phyloP scores from a whole-genome alignment of 345 rosid species.

The Laguncularia racemosa region DNA sequence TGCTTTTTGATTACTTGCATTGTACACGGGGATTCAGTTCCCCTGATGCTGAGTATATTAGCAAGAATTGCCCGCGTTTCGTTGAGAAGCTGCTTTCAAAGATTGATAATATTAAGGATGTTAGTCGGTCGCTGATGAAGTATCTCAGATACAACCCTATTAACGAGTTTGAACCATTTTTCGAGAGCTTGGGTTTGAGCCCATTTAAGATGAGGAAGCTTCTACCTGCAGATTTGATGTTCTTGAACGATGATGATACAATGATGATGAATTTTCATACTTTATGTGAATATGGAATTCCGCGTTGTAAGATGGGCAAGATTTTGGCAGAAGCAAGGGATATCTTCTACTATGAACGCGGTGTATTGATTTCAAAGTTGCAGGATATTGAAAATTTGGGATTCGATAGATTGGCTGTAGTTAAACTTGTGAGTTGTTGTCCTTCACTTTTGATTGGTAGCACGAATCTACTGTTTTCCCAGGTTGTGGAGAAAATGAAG shows the following conservation, averaged over 20 bases:
- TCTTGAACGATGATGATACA: constrained; percentile 42
- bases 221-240: constrained; percentile 44
- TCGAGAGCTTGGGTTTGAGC: constrained; percentile 77
- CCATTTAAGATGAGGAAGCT: constrained; percentile 32
- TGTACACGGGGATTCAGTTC: constrained; percentile 47
- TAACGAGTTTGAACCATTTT: constrained; percentile 79
- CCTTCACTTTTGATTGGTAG: constrained; percentile 45
- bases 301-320: constrained; percentile 60
- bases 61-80: constrained; percentile 66
- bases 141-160: constrained; percentile 72
- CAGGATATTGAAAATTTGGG: constrained; percentile 52
- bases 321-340: constrained; percentile 53
- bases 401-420: constrained; percentile 39
- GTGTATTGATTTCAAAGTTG: constrained; percentile 39
- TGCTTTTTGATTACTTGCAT: constrained; percentile 73
- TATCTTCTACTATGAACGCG: constrained; percentile 40
- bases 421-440: constrained; percentile 53
- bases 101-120: constrained; percentile 39
- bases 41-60: constrained; percentile 76
- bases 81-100: constrained; percentile 39
- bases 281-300: constrained; percentile 62
- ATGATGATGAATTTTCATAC: constrained; percentile 63
- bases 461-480: constrained; percentile 38
- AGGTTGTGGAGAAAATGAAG: constrained; percentile 42
- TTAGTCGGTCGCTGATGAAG: constrained; percentile 31